Evolutionary conservation across 768 basidiomycete species (phyloP), one percentile per base, ranked within the genome.

Genomic region (Arthromyces matolae): DNA sequence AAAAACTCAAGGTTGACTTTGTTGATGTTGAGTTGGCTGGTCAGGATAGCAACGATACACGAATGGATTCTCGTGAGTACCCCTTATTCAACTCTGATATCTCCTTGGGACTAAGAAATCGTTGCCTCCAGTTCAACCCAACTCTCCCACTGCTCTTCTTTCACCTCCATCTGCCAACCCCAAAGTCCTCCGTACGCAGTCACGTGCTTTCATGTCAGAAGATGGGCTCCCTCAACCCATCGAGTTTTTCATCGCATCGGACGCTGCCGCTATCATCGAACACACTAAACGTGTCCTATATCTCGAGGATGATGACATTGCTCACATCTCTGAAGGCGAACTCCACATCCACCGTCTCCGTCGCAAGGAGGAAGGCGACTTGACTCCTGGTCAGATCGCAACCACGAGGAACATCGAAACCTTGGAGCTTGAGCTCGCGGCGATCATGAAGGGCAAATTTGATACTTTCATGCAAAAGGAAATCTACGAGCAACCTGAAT

Each of bases 381-480:
- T 78, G 57, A 78, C 80, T 10, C 74, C 84, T 16, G 73, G 79
- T 31, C 79, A 79, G 55, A 66, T 75, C 39, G 82, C 83, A 25
- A 63, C 89, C 20, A 95, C 93, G 27, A 89, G 96, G 56, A 92
- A 82, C 55, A 98, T 99, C 68, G 96, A 98, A 74, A 96, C 93
- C 5, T 83, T 99, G 58, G 96, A 98, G 71, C 84, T 99, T 55
- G 96, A 99, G 70, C 82, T 99, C 37, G 95, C 95, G n/a, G 96
- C 95, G 57, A 98, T 99, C 73, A 98, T 98, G 96, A 99, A 99
- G 79, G 96, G 96, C 64, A 92, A 93, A 69, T 99, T 98, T 66
- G 92, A 92, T 64, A 94, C 95, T 64, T 99, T 99, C 74, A 99
- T 99, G 96, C 95, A 98, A 68, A 99, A 99, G 75, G 96, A 99